Percentiles rank a stretch among this genome's conserved stretches.
Conservation (phyloP, 1,284 basidiomycete species). For the Veloboletus limbatus region DNA sequence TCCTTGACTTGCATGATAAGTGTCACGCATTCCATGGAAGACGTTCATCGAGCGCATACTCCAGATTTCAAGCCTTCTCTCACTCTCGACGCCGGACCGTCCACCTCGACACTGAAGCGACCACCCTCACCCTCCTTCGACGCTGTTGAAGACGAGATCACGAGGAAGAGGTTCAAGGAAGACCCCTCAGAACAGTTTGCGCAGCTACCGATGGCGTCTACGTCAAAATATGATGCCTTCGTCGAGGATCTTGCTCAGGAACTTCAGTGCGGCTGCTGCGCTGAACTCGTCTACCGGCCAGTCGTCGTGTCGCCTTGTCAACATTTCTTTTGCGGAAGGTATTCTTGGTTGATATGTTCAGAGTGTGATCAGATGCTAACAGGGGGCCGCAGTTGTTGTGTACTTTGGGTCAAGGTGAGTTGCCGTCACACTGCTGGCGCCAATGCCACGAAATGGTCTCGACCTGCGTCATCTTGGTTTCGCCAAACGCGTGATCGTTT, state of each 20-base stretch:
- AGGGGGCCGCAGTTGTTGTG: conserved; percentile 55
- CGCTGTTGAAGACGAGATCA: conserved; percentile 43
- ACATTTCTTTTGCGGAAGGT: conserved; percentile 86
- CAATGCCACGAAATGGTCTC: conserved; percentile 3
- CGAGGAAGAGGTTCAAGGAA: conserved; percentile 61
- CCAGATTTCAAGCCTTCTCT: conserved; percentile 3
- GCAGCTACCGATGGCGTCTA: conserved; percentile 9
- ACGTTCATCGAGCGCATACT: conserved; percentile 2
- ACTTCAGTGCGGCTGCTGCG: conserved; percentile 78
- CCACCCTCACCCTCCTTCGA: conserved; percentile 60
- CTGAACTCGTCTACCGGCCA: conserved; percentile 71
- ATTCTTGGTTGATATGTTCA: conserved; percentile 18
- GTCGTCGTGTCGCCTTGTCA: conserved; percentile 77
- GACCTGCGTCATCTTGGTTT: conserved; percentile 1
- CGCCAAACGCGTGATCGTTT: neutral
- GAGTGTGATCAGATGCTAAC: conserved; percentile 10
- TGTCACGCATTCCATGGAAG: conserved; percentile 22
- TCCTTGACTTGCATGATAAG: conserved; percentile 18
- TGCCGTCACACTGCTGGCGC: neutral
- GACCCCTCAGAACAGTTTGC: conserved; percentile 30
- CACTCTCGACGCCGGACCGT: conserved; percentile 17
- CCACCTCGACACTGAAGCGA: conserved; percentile 51
- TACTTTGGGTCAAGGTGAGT: conserved; percentile 76
- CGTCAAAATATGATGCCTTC: conserved; percentile 36
- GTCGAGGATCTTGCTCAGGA: conserved; percentile 66